Base-by-base conservation (phyloP, 352 stramenopile species). In the Pseudoperonospora humuli region DNA sequence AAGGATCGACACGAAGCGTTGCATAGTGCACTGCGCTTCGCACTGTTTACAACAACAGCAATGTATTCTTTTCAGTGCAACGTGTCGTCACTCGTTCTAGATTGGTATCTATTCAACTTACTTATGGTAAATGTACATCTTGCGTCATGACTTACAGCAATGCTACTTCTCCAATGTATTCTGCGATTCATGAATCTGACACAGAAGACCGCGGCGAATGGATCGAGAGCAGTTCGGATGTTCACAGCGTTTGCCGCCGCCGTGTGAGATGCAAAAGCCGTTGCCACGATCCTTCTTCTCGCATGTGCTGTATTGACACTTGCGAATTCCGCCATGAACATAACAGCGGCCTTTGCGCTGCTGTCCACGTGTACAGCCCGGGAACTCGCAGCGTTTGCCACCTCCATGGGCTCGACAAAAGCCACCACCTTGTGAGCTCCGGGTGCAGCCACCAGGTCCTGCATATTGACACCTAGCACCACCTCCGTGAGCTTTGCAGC, bases 261-360 rank as follows among this genome's bases (percentile, higher is more conserved):
- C 75, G 43, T 86, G 75, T 1, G 72, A 75, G 41, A 86, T 83
- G 57, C 75, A 86, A 39, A 75, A 83, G 18, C 75, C 75, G 33
- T 89, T 89, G 45, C 80, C 82, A 27, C 80, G 73, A 40, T 92
- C 82, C 26, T 91, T 87, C 63, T 94, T 94, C 62, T 91, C 76
- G 45, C 82, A 94, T 6, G 57, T 44, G 15, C 58, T 64, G 32
- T 69, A 66, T 39, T 86, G 74, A 42, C 82, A 94, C 50, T 83
- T 83, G 48, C 79, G 79, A 50, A 91, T 88, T 35, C 79, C 79
- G 13, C 79, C 79, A 50, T 91, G 79, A 5, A 87, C 70, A 62
- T 89, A 91, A 67, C 79, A 91, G 13, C 73, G 72, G 1, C 79
- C 79, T 49, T 91, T 89, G 52, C 80, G 80, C 43, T 92, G 75